phyloP scores from a whole-genome alignment of 2,329 filamentous ascomycete genomes.

The Epichloe glyceriae region DNA sequence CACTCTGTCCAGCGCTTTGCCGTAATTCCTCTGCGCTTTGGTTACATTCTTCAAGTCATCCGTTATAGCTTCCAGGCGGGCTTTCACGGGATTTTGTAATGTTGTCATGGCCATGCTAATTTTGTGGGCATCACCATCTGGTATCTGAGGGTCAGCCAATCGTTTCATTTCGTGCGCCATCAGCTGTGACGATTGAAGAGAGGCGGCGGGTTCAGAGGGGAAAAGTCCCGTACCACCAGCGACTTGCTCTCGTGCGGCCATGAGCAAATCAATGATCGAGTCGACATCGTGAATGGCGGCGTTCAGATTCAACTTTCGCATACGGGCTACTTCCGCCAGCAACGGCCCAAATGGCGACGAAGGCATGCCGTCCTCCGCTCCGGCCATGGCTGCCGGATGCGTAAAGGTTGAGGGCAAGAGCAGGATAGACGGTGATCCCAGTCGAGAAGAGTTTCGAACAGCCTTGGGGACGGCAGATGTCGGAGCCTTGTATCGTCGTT shows the following conservation, averaged over 20 bases:
- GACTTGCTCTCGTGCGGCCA: conserved; percentile 59
- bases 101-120: conserved; percentile 66
- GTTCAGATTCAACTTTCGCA: conserved; percentile 54
- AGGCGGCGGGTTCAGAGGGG: neutral
- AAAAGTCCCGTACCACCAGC: conserved; percentile 42
- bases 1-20: conserved; percentile 74
- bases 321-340: conserved; percentile 60
- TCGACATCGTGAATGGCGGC: conserved; percentile 71
- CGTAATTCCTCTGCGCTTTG: conserved; percentile 69
- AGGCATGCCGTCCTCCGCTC: conserved; percentile 21
- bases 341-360: conserved; percentile 41
- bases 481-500: neutral
- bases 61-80: conserved; percentile 67
- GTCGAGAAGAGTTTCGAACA: neutral
- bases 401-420: neutral
- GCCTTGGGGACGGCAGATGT: neutral
- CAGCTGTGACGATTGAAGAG: neutral
- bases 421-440: neutral
- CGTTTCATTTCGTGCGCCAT: conserved; percentile 2
- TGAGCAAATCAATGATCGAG: conserved; percentile 65
- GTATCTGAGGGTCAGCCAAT: conserved; percentile 8
- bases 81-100: conserved; percentile 74
- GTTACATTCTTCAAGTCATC: conserved; percentile 74
- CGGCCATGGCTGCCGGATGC: conserved; percentile 16
- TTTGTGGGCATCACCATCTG: conserved; percentile 33